Conservation (phyloP, 345 rosid species). For the Corchorus capsularis region DNA sequence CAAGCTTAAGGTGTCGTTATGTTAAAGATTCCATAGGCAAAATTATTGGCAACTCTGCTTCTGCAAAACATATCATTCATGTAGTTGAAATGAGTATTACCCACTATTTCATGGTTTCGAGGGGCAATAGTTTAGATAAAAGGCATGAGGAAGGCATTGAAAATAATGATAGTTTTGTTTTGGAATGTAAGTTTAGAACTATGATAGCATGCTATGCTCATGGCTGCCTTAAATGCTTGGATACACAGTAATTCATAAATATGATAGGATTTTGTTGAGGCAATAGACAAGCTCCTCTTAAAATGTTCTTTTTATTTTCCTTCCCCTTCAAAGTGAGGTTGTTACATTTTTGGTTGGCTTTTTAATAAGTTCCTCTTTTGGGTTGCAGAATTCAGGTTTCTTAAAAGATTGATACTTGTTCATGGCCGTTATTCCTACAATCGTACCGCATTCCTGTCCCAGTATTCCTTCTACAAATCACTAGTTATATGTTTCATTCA, state of each 20-base stretch:
- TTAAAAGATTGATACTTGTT: constrained; percentile 87
- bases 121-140: background rate
- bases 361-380: constrained; percentile 24
- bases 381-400: constrained; percentile 85
- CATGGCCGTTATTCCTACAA: constrained; percentile 98
- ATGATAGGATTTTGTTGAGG: background rate
- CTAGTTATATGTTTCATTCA: constrained; percentile 93
- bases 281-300: background rate
- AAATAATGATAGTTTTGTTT: background rate
- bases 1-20: background rate
- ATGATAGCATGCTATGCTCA: background rate
- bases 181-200: background rate
- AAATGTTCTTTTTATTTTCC: background rate
- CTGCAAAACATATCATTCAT: background rate
- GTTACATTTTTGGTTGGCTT: background rate
- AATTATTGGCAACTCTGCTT: background rate
- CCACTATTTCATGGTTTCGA: constrained; percentile 5
- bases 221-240: background rate
- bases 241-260: background rate
- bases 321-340: background rate
- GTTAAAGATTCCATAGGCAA: background rate
- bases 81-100: background rate
- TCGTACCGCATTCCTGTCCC: constrained; percentile 94
- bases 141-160: background rate
- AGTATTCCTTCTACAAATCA: constrained; percentile 96